Base-by-base conservation (phyloP, 2,329 filamentous ascomycete species). In the Tolypocladium capitatum region DNA sequence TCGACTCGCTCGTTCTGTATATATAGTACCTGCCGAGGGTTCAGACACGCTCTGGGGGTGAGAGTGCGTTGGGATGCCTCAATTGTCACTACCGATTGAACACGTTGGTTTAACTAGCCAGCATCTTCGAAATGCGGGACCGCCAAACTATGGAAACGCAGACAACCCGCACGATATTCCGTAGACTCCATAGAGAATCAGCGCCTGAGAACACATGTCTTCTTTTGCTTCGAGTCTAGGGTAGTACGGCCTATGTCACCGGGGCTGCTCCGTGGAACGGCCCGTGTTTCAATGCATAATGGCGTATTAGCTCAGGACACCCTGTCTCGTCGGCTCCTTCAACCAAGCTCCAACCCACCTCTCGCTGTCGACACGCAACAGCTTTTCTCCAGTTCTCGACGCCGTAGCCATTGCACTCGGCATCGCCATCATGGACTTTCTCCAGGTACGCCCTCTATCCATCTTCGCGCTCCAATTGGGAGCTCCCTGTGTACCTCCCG, bases 371-470 rank as follows among this genome's bases (percentile, higher is more conserved):
- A 40, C 36, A n/a, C 36, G 7, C 36, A 21, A 40, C 36, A 40
- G 21, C 16, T 2, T 16, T 16, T 42, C 16, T 18, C 38, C 16
- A 42, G 38, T 42, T 24, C 16, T 42, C 10, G 24, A 42, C 24
- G 38, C 38, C 38, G 24, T 28, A 34, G 33, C 43, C 28, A 36
- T 49, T 45, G 42, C 28, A 47, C 11, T 46, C 46, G 32, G 45
- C 46, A 27, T 35, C n/a, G 28, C 55, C 60, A 62, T 54, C 59
- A 71, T 72, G 69, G 69, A 72, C 55, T 67, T 73, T 51, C 67
- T 73, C 49, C 69, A 73, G 68, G 65, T 67, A 63, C 9, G 60
- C 24, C 24, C 24, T 24, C 35, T 21, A n/a, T 31, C n/a, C 46
- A 1, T 8, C 11, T 32, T 10, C 2, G 1, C 6, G 35, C 5